Conservation (phyloP, 306 rosid genomes). For the Alnus glutinosa region DNA sequence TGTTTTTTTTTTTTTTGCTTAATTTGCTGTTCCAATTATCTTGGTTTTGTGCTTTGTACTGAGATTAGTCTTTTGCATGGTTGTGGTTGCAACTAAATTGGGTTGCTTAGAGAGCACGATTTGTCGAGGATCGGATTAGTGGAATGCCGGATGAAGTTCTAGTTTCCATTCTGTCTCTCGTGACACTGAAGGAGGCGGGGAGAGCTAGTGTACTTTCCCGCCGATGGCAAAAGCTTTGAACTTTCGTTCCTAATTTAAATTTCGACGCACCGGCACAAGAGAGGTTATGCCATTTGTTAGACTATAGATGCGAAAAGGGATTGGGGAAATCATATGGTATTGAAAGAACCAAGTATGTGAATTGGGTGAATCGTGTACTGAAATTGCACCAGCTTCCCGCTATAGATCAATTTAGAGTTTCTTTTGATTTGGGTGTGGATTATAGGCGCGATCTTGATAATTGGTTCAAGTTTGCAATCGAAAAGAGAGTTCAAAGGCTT, state of each 20-base stretch:
- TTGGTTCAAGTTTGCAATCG: constrained; percentile 9
- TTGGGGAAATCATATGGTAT: too few species aligned
- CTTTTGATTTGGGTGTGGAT: not conserved
- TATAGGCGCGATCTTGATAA: not conserved
- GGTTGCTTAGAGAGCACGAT: not conserved
- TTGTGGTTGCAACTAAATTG: too few species aligned
- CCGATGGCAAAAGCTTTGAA: not conserved
- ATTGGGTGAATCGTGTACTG: constrained; percentile 4
- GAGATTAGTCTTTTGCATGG: too few species aligned
- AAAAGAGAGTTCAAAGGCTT: not conserved
- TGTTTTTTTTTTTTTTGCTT: too few species aligned
- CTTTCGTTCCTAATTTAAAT: constrained; percentile 8
- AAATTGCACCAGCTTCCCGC: not conserved
- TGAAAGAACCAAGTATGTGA: not conserved
- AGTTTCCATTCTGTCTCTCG: constrained; percentile 7
- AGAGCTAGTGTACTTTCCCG: constrained; percentile 13
- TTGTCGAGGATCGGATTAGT: not conserved
- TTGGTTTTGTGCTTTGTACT: too few species aligned
- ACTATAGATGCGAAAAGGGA: too few species aligned
- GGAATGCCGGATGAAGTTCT: constrained; percentile 14
- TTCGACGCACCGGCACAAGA: not conserved
- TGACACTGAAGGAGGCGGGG: constrained; percentile 7
- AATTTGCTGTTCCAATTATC: too few species aligned
- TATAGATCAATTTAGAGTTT: constrained; percentile 8
- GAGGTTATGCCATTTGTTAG: not conserved